Percentiles rank a stretch among this genome's conserved stretches.
These are phyloP conservation scores for Arbutus unedo DNA, from an alignment of 148 eudicot species.

Conservation along the genomic window DNA sequence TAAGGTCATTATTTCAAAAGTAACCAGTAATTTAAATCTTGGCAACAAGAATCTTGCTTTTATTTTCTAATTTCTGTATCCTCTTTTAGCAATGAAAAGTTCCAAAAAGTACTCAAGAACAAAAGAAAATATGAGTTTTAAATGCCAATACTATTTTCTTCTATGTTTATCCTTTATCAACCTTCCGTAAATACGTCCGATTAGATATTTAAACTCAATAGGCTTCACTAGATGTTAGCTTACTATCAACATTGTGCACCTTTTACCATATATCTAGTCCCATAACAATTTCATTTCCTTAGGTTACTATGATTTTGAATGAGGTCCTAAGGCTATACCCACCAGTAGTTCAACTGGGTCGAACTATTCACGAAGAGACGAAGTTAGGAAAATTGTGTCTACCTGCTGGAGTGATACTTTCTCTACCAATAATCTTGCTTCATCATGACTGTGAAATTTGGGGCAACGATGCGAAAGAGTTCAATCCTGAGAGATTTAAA, in stretches of 20 bases:
- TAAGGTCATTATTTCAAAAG: neutral
- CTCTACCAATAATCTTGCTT: slow-evolving; percentile 4
- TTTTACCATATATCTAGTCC: neutral
- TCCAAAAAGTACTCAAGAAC: neutral
- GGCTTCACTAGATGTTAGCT: neutral
- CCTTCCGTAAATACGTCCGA: too few relatives aligned
- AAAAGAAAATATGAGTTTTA: too few relatives aligned
- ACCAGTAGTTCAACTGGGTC: neutral
- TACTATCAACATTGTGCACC: neutral
- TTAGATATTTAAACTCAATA: neutral
- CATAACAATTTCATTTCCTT: neutral
- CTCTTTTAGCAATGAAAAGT: neutral
- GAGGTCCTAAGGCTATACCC: slow-evolving; percentile 26
- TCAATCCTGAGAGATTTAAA: slow-evolving; percentile 22
- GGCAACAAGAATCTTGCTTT: neutral
- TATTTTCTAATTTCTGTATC: neutral
- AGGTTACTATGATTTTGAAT: slow-evolving; percentile 21
- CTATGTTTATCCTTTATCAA: too few relatives aligned
- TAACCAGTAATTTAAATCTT: too few relatives aligned
- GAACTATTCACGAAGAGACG: slow-evolving; percentile 15
- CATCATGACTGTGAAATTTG: slow-evolving; percentile 17
- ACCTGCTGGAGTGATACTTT: slow-evolving; percentile 3
- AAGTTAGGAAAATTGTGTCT: slow-evolving; percentile 15
- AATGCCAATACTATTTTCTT: too few relatives aligned
- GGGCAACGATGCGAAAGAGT: slow-evolving; percentile 20